Evolutionary conservation across 768 basidiomycete genomes (phyloP).

Genomic region (Kondoa subrosea): DNA sequence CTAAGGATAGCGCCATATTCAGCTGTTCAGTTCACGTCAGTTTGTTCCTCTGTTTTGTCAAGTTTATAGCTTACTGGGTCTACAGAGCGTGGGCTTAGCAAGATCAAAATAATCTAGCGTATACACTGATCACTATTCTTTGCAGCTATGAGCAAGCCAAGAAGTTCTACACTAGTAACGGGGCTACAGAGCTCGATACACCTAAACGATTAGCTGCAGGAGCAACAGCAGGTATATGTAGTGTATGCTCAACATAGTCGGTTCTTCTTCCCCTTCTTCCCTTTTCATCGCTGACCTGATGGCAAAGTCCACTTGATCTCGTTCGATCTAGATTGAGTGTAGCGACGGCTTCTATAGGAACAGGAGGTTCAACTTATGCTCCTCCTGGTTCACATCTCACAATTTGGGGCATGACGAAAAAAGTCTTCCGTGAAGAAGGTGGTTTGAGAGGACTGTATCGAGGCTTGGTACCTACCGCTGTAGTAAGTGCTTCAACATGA

Average conservation of each 20-base stretch:
- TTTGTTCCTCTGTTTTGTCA: conserved; percentile 8
- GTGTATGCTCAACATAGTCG: conserved; percentile 40
- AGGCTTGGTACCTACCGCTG: conserved; percentile 63
- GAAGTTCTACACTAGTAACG: conserved; percentile 53
- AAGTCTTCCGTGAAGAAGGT: conserved; percentile 82
- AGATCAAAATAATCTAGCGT: not conserved
- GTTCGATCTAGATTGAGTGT: conserved; percentile 59
- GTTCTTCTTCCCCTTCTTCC: conserved; percentile 9
- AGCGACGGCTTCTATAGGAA: conserved; percentile 19
- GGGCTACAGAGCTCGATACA: conserved; percentile 65
- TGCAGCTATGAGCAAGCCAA: conserved; percentile 27
- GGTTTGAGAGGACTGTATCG: conserved; percentile 69
- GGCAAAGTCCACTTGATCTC: conserved; percentile 68
- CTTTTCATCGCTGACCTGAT: not conserved
- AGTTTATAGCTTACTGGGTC: not conserved
- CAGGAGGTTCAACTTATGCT: conserved; percentile 29
- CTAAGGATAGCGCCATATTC: conserved; percentile 62
- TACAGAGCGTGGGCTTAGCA: conserved; percentile 6
- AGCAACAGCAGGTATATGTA: conserved; percentile 80
- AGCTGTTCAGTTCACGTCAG: conserved; percentile 37
- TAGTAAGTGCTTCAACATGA: conserved; percentile 7
- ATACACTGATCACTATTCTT: not conserved
- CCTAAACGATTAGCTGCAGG: conserved; percentile 69
- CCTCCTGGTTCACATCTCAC: conserved; percentile 35
- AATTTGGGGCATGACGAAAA: conserved; percentile 74